Base-by-base conservation (phyloP, 495 filamentous ascomycete genomes). In the Neurospora sp. region DNA sequence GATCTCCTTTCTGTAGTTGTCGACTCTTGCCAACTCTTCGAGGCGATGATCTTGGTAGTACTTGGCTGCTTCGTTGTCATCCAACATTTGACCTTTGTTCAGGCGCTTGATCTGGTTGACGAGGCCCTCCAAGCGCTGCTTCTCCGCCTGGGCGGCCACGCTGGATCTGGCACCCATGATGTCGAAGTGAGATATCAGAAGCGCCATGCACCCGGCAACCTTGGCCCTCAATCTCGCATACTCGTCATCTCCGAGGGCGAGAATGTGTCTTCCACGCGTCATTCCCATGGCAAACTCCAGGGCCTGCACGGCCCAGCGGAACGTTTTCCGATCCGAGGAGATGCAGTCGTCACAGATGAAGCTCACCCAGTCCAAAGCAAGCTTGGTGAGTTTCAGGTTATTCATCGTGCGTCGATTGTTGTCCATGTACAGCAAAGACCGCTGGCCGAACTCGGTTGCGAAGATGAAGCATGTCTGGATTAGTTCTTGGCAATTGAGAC, bases 381-480 rank as follows among this genome's bases (percentile, higher is more conserved):
- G 87, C 74, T 94, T 91, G 31, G 95, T 97, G 18, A 98, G 88
- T 78, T 95, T 94, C 74, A 96, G 86, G 81, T 97, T 98, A 81
- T 98, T 98, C 92, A 98, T 95, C 68, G 94, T 90, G 48, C 94
- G 90, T 72, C 96, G 85, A 78, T 97, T 98, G 76, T 91, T 89
- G 81, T 99, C 96, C 87, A 99, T 94, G 82, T 96, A 94, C 35
- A 92, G 87, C 38, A 96, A 88, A 0, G 95, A 98, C 40, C 96
- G 89, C 81, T 97, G 94, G 8, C 96, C 96, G 78, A 99, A 99
- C 78, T 99, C 96, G 2, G 96, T 97, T 46, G 96, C 96, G 76
- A 98, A 99, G 53, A 96, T 93, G 80, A 98, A 99, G 82, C 95
- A 99, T n/a, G 94, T 97, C 79, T 99, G 96, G 74, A 99, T 94